phyloP scores from a whole-genome alignment of 139 green algal species.

The Closterium sp. region DNA sequence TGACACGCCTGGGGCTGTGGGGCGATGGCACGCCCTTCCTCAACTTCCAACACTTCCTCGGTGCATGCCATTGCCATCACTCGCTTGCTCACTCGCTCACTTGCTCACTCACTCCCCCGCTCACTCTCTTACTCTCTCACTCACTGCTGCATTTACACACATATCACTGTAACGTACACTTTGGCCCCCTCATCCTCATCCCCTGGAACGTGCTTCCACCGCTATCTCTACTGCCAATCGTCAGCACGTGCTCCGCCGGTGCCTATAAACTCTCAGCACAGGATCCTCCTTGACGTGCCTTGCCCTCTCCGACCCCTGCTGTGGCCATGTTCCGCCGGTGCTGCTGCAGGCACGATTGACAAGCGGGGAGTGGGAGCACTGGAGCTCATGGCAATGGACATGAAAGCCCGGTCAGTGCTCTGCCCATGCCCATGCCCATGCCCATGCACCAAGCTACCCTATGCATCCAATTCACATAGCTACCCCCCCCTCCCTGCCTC shows the following conservation, averaged over 20 bases:
- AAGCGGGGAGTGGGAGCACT: conserved; percentile 50
- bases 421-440: background rate
- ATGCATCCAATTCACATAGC: no score
- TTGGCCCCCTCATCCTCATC: no score
- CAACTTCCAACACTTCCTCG: conserved; percentile 37
- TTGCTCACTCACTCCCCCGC: no score
- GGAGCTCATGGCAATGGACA: conserved; percentile 68
- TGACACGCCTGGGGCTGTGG: conserved; percentile 68
- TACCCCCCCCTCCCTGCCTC: no score
- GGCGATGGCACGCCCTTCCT: conserved; percentile 35
- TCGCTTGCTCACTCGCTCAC: background rate
- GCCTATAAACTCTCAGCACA: background rate
- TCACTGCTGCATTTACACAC: no score
- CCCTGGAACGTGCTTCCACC: no score
- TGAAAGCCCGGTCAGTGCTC: conserved; percentile 50
- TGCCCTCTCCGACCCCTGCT: background rate
- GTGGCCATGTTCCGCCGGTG: background rate
- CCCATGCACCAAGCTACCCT: background rate
- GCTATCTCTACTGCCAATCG: background rate
- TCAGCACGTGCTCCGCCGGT: background rate
- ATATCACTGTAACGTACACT: no score
- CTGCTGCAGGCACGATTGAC: conserved; percentile 35
- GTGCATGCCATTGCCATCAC: background rate
- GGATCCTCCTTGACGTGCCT: background rate
- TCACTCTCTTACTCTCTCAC: no score